Base-by-base conservation (phyloP, 306 rosid genomes). In the Gleditsia sinensis region DNA sequence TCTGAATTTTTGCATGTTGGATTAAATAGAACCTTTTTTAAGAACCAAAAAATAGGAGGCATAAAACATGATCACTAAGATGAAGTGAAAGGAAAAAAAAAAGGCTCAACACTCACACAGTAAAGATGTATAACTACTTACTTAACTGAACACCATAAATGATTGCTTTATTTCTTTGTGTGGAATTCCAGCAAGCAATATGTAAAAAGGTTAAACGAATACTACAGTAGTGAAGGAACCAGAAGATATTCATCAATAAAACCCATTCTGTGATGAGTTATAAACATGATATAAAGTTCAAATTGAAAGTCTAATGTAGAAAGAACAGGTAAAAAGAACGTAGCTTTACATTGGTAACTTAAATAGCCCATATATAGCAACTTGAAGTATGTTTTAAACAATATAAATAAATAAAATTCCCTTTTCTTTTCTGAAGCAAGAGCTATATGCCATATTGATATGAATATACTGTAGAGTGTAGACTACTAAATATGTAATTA, bases 371-470 rank as follows among this genome's bases (percentile, higher is more conserved):
- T 40, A 55, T 55, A 24, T 25, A 71, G 75, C 19, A 55, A 19
- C 7, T 25, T 60, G 27, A 43, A 75, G 57, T 25, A 53, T 27
- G 46, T 42, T 65, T 17, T 64, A 27, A 75, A 36, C 32, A 50
- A 5, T 10, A 75, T 53, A 51, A 25, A 72, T 37, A 45, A 73
- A 34, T 61, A 14, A 21, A 54, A 25, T 53, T 13, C 61, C 58
- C n/a, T 10, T 48, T 24, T 19, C 49, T 30, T 58, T 59, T 48
- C 23, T 0, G 2, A 75, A 58, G 56, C 9, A 56, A 51, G 19
- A 67, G 11, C 21, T n/a, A 58, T 43, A 43, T 33, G 28, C 67
- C 37, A 66, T 54, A 57, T 42, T 40, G 45, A 45, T 75, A n/a
- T 4, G 23, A n/a, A 59, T 37, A 10, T 20, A 65, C 19, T 37